phyloP scores from a whole-genome alignment of 2,329 filamentous ascomycete genomes.

The Colletotrichum scovillei region DNA sequence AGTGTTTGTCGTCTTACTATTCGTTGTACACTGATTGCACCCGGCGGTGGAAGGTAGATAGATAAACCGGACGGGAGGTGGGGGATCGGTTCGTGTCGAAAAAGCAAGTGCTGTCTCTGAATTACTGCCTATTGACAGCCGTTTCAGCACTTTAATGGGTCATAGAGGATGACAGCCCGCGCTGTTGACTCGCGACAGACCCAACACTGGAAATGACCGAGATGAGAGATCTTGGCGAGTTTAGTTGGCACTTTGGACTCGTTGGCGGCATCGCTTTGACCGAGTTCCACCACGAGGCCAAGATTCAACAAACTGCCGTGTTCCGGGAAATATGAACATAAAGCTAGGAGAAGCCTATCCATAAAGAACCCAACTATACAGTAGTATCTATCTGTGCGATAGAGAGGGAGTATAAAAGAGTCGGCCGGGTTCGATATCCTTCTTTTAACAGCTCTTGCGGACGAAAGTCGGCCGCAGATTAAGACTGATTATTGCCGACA shows the following conservation, averaged over 20 bases:
- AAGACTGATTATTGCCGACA: no score
- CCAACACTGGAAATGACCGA: constrained; percentile 23
- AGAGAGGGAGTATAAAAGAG: no score
- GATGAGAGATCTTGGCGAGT: constrained; percentile 21
- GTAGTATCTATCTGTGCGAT: no score
- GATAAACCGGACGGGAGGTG: constrained; percentile 1
- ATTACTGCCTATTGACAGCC: neutral
- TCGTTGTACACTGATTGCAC: no score
- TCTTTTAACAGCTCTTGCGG: no score
- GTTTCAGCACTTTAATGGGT: neutral
- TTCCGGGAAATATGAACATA: neutral
- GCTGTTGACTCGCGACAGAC: constrained; percentile 15
- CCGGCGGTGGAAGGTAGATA: neutral
- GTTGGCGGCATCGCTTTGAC: neutral
- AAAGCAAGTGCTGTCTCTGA: constrained; percentile 1
- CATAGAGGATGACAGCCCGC: neutral
- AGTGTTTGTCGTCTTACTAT: neutral
- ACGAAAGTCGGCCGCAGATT: no score
- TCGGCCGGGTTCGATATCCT: no score
- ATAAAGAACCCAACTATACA: no score
- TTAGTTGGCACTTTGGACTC: neutral
- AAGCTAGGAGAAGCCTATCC: no score
- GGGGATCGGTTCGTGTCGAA: neutral
- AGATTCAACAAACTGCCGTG: neutral
- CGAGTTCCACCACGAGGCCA: neutral